Percentiles rank a stretch among this genome's conserved stretches.
Conservation (phyloP, 306 rosid species). For the Cicer chorassanicum region DNA sequence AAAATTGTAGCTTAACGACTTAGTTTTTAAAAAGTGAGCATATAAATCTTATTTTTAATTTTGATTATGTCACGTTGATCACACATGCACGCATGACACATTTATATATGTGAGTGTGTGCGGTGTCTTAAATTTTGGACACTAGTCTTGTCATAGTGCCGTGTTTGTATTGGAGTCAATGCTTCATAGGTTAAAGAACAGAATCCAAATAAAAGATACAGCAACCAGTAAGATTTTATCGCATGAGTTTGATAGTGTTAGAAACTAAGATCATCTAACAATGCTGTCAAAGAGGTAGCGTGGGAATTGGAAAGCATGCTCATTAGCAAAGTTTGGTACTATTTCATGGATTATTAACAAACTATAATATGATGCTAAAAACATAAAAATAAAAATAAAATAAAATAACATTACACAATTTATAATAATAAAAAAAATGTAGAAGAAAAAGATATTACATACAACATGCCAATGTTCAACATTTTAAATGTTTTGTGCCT, state of each 20-base stretch:
- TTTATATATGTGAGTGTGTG: too few relatives aligned
- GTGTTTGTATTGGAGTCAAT: too few relatives aligned
- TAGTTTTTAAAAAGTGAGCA: too few relatives aligned
- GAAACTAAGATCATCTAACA: background rate
- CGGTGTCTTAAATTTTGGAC: too few relatives aligned
- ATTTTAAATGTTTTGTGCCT: background rate
- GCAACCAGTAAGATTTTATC: conserved; percentile 18
- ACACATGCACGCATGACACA: too few relatives aligned
- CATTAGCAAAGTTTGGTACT: background rate
- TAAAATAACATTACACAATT: background rate
- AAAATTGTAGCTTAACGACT: too few relatives aligned
- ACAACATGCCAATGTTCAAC: conserved; percentile 5
- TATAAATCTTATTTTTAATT: too few relatives aligned
- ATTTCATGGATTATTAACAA: conserved; percentile 16
- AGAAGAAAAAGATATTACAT: background rate
- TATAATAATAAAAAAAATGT: background rate
- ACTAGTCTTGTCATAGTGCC: too few relatives aligned
- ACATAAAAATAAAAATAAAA: conserved; percentile 7
- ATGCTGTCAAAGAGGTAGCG: background rate
- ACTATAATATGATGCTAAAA: background rate
- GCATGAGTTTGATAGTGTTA: conserved; percentile 5
- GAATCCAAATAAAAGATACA: background rate
- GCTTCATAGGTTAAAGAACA: background rate
- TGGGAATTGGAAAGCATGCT: conserved; percentile 25
- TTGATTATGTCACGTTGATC: too few relatives aligned